Evolutionary conservation across 2,329 filamentous ascomycete genomes (phyloP), one percentile per base, ranked within the genome.

Genomic region (Aureobasidium sp.): DNA sequence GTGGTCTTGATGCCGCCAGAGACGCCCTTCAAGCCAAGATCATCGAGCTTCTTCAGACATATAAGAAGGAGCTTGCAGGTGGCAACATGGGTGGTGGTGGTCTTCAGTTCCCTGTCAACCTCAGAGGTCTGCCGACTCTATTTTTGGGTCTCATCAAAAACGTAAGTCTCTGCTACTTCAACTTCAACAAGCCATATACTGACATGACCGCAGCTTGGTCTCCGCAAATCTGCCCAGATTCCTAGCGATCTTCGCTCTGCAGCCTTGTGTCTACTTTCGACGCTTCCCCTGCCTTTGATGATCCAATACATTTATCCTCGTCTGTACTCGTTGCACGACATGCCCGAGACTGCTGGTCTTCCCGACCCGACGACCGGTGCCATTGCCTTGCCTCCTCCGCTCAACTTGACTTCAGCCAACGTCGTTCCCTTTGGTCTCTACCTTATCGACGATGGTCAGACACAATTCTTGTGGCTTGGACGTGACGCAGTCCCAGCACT

Each of bases 81-180:
- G 93, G 93, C 65, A 96, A 93, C 75, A 94, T 96, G 84, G 92
- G 93, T 55, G 92, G 85, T 42, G 86, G 91, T 57, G 92, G 93
- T 49, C 80, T 99, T 19, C 94, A 96, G 71, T 94, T 97, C 79
- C 92, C 94, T 21, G 87, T 89, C 62, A 99, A 99, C 74, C 78
- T 99, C 61, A 86, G 93, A 60, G 91, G 86, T 35, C 80, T 99
- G 27, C 92, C 94, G 0, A 84, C 95, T 60, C 79, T 99, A 45
- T 97, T 99, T 81, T 79, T 99, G 38, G 92, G 91, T 9, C 76
- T 99, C 69, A 96, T 95, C 75, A 99, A 99, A 80, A 93, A 97
- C 70, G 89, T 96, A 75, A 78, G 81, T 74, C n/a, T n/a, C n/a
- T n/a, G n/a, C n/a, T n/a, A n/a, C n/a, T n/a, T n/a, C n/a, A n/a